A percentile compares a stretch with the other conserved stretches of the same genome.
phyloP scores from a whole-genome alignment of 176 grass and related monocot genomes.

The Musa troglodytarum region DNA sequence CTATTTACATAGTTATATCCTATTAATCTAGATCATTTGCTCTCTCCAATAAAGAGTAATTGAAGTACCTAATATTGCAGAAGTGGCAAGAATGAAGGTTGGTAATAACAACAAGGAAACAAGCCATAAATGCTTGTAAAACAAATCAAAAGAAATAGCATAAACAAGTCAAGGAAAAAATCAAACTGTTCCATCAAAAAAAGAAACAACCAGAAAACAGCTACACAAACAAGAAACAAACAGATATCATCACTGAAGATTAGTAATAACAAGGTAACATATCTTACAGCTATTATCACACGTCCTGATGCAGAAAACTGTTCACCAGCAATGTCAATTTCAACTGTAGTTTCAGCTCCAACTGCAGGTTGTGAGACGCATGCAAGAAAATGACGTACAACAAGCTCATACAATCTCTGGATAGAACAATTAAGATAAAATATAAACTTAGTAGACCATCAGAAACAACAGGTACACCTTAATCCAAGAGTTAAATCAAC shows the following conservation, averaged over 20 bases:
- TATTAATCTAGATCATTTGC: neutral
- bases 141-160: neutral
- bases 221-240: neutral
- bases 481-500: neutral
- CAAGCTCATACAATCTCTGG: slow-evolving; percentile 94
- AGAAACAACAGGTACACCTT: neutral
- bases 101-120: neutral
- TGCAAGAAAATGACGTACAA: slow-evolving; percentile 95
- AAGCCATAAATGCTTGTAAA: neutral
- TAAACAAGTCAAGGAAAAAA: neutral
- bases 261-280: slow-evolving; percentile 5
- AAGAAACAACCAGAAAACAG: neutral
- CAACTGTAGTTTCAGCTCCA: slow-evolving; percentile 83
- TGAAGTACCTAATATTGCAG: neutral
- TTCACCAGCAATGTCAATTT: slow-evolving; percentile 85
- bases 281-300: slow-evolving; percentile 68
- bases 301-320: slow-evolving; percentile 74
- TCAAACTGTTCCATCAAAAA: neutral
- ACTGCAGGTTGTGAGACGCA: slow-evolving; percentile 92
- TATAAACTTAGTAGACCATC: slow-evolving; percentile 5
- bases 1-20: neutral
- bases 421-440: slow-evolving; percentile 22
- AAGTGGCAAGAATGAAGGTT: neutral
- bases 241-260: neutral
- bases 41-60: neutral